Evolutionary conservation across 1,284 basidiomycete species (phyloP).

Genomic region (Chalciporus sp.): DNA sequence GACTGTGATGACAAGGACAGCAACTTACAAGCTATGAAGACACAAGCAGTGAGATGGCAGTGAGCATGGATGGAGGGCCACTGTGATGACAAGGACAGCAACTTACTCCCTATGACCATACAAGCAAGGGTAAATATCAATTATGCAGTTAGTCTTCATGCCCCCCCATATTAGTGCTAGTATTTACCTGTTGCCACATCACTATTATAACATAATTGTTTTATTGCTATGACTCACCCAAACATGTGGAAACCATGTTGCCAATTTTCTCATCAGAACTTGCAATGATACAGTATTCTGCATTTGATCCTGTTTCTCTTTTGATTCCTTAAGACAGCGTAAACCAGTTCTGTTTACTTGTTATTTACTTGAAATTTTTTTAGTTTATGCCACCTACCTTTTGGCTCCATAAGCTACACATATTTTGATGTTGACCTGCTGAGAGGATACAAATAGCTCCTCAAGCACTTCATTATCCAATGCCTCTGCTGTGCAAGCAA

Average conservation of each 20-base stretch:
- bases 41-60: background rate
- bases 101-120: background rate
- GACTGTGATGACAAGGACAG: background rate
- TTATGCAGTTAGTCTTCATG: background rate
- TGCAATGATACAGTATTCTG: background rate
- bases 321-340: no score
- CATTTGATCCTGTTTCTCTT: background rate
- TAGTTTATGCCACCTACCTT: background rate
- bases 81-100: background rate
- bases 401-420: background rate
- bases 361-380: background rate
- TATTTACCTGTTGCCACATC: background rate
- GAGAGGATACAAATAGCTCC: conserved; percentile 1
- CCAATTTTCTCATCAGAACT: background rate
- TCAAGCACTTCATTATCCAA: conserved; percentile 6
- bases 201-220: background rate
- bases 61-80: background rate
- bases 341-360: background rate
- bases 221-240: background rate
- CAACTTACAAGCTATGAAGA: background rate
- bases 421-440: background rate
- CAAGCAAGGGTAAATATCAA: background rate
- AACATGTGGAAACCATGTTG: background rate
- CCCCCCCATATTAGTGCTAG: background rate
- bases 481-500: background rate